phyloP scores from a whole-genome alignment of 352 stramenopile genomes.

The Pythium diclinum region DNA sequence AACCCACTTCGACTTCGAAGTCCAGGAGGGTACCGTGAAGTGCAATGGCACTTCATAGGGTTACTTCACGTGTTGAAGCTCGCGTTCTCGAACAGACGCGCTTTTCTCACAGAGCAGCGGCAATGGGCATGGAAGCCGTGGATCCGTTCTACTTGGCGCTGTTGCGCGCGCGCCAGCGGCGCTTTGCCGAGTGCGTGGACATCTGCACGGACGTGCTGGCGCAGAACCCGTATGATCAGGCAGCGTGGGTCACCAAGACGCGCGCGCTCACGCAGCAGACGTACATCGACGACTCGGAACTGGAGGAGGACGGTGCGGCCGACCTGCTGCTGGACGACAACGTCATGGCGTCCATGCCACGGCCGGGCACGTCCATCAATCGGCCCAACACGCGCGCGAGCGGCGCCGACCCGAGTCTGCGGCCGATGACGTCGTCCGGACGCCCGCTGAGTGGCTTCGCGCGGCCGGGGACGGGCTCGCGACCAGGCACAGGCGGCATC shows the following conservation, averaged over 20 bases:
- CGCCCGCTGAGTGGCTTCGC: conserved; percentile 87
- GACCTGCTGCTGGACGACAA: conserved; percentile 93
- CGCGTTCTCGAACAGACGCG: conserved; percentile 6
- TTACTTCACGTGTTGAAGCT: conserved; percentile 33
- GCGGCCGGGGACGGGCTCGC: conserved; percentile 70
- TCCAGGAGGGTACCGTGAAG: background rate
- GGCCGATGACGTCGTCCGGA: conserved; percentile 82
- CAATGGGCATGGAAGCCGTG: conserved; percentile 60
- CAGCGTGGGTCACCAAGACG: conserved; percentile 90
- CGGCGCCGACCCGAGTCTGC: conserved; percentile 60
- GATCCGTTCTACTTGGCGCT: conserved; percentile 89
- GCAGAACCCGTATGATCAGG: conserved; percentile 86
- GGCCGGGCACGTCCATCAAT: conserved; percentile 87
- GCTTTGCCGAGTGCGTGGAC: conserved; percentile 79
- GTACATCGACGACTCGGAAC: conserved; percentile 91
- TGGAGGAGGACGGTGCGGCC: conserved; percentile 88
- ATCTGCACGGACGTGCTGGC: conserved; percentile 83
- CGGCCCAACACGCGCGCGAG: conserved; percentile 61
- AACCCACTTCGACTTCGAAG: background rate
- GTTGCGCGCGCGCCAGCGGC: conserved; percentile 66
- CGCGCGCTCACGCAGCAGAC: conserved; percentile 85
- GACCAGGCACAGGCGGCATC: conserved; percentile 64
- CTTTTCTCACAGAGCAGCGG: background rate
- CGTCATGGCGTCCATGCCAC: conserved; percentile 84
- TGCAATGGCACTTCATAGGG: conserved; percentile 21